Evolutionary conservation across 2,329 filamentous ascomycete species (phyloP).

Genomic region (Pezizomycotina sp.): DNA sequence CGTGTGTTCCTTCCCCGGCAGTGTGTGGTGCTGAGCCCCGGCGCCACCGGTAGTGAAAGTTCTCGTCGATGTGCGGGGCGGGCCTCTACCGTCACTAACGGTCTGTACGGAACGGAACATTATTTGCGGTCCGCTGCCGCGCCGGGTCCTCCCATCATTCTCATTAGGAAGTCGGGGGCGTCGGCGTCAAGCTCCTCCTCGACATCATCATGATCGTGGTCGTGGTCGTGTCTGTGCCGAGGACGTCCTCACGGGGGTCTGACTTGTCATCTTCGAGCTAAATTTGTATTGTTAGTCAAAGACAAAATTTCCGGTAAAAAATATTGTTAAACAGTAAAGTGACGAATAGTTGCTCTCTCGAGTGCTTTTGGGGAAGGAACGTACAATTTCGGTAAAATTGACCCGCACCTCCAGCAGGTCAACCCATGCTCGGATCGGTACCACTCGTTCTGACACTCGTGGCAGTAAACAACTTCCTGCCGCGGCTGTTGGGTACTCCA

Average conservation of each 20-base stretch:
- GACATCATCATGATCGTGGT: constrained; percentile 1
- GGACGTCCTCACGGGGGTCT: constrained; percentile 5
- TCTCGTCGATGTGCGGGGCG: constrained; percentile 1
- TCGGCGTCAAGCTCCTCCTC: constrained; percentile 6
- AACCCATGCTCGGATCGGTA: constrained; percentile 53
- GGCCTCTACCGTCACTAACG: constrained; percentile 1
- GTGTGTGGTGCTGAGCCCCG: constrained; percentile 2
- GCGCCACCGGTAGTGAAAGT: constrained; percentile 1
- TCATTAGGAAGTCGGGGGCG: constrained; percentile 11
- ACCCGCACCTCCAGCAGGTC: constrained; percentile 50
- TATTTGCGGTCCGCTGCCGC: constrained; percentile 12
- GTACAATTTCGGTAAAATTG: constrained; percentile 77
- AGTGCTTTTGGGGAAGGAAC: constrained; percentile 27
- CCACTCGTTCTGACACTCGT: constrained; percentile 69
- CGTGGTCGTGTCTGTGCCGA: background rate
- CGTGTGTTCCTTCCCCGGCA: constrained; percentile 4
- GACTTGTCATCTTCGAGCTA: constrained; percentile 12
- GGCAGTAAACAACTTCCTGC: constrained; percentile 70
- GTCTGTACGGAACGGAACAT: constrained; percentile 15
- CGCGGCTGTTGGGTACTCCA: constrained; percentile 11
- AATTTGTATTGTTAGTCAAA: constrained; percentile 3
- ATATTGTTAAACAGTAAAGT: too few species aligned
- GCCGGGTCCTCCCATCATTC: constrained; percentile 15
- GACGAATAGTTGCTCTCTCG: too few species aligned
- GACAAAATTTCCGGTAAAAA: background rate